These are phyloP conservation scores for Penicillium fimorum DNA, from an alignment of 495 filamentous ascomycete genomes.

Conservation along the genomic window DNA sequence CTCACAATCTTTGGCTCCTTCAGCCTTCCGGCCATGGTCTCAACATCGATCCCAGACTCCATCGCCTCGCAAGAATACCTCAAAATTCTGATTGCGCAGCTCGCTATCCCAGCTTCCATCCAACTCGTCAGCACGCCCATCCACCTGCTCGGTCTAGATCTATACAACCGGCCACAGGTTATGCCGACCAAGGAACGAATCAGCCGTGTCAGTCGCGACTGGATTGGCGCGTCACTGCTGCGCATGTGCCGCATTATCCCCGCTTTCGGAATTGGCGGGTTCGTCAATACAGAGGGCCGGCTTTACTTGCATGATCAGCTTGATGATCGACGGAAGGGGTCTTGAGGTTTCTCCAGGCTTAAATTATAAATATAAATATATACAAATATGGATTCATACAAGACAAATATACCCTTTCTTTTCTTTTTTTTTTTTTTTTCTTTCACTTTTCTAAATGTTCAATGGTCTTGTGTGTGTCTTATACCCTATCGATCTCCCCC, in stretches of 20 bases:
- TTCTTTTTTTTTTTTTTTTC: conserved; percentile 7
- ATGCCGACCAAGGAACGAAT: conserved; percentile 54
- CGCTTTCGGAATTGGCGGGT: conserved; percentile 86
- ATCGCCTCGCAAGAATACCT: conserved; percentile 36
- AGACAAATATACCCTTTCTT: conserved; percentile 31
- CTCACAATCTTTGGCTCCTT: conserved; percentile 88
- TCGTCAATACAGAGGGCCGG: conserved; percentile 65
- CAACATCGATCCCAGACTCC: conserved; percentile 36
- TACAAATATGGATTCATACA: conserved; percentile 8
- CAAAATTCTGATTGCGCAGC: conserved; percentile 61
- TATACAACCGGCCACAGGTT: conserved; percentile 66
- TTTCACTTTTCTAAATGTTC: conserved; percentile 4
- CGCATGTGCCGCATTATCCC: conserved; percentile 84
- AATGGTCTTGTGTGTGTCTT: conserved; percentile 19
- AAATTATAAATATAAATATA: background rate
- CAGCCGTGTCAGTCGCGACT: conserved; percentile 66
- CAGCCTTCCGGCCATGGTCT: conserved; percentile 61
- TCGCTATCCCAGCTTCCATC: conserved; percentile 71
- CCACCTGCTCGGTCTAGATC: conserved; percentile 79
- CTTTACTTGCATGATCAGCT: conserved; percentile 35
- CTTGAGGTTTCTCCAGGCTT: conserved; percentile 11
- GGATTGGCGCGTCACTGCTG: conserved; percentile 66
- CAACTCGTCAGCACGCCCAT: conserved; percentile 80
- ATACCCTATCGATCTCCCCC: conserved; percentile 15
- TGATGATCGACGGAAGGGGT: conserved; percentile 16